Base-by-base conservation (phyloP, 129 eudicot genomes). In the Ambrosia trifida region DNA sequence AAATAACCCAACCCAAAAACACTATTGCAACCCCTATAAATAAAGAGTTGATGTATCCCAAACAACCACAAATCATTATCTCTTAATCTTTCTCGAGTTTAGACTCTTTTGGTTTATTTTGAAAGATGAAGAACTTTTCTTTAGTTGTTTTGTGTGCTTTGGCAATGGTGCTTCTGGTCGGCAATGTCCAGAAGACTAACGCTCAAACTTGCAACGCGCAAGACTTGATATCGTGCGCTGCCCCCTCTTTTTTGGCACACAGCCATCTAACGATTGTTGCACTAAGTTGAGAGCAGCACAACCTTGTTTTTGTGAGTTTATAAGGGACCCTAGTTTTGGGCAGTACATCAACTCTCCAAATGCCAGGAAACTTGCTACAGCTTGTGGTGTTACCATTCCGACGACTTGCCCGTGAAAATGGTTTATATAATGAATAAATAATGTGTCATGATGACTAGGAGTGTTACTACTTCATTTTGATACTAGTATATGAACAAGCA, bases 281-380 rank as follows among this genome's bases (percentile, higher is more conserved):
- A 56, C 6, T 7, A 28, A 1, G 36, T 56, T 56, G 63, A 56
- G n/a, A 11, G 36, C n/a, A 11, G 16, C 1, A 24, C 16, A 56
- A 56, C 63, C 63, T 28, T 20, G 35, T 56, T 56, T 20, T 28
- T 56, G 63, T 56, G n/a, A 56, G 36, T 56, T 56, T 35, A 56
- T 19, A 56, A 56, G 12, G n/a, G 30, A 56, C 36, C 63, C 16
- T 4, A 11, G 0, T 56, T 56, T 2, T 24, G 35, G 8, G 24
- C 6, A 3, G 38, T 56, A 2, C 63, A 28, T 56, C 63, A 24
- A 35, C 38, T 56, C 38, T 56, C 63, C 63, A 56, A 56, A 56
- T 56, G 63, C 63, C 36, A 3, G 12, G 38, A 56, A 10, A 56
- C 36, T 56, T 24, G 36, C 63, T 56, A 0, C 9, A 24, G 17